phyloP scores from a whole-genome alignment of 2,329 filamentous ascomycete species.

The Epicoccum nigrum region DNA sequence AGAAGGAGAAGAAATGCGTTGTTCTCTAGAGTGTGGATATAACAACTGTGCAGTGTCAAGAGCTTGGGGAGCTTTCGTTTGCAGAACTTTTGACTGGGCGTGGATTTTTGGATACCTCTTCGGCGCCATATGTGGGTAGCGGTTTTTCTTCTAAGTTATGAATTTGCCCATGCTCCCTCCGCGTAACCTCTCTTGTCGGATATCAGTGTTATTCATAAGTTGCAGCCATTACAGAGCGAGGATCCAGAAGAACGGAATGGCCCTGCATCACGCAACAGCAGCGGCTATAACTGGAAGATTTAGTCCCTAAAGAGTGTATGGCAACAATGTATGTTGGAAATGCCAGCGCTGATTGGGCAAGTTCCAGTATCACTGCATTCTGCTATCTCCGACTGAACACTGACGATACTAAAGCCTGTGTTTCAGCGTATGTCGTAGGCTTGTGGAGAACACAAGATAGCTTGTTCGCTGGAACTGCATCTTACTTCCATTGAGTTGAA shows the following conservation, averaged over 20 bases:
- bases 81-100: constrained; percentile 41
- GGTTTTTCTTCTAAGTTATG: constrained; percentile 41
- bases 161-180: constrained; percentile 27
- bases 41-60: constrained; percentile 5
- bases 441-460: no score
- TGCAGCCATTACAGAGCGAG: neutral
- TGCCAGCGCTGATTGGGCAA: no score
- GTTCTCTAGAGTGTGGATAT: constrained; percentile 39
- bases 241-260: neutral
- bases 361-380: no score
- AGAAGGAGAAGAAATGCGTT: constrained; percentile 45
- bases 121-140: constrained; percentile 50
- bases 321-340: neutral
- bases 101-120: constrained; percentile 49
- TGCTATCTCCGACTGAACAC: no score
- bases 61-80: constrained; percentile 32
- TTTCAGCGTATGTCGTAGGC: no score
- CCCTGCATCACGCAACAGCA: no score
- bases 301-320: neutral
- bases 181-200: constrained; percentile 9
- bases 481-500: no score
- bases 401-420: no score
- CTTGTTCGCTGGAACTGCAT: no score
- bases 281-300: no score
- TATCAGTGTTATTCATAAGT: neutral